Percentiles rank a stretch among this genome's conserved stretches.
Evolutionary conservation across 768 basidiomycete species (phyloP).

Genomic region (Tulasnella calospora): DNA sequence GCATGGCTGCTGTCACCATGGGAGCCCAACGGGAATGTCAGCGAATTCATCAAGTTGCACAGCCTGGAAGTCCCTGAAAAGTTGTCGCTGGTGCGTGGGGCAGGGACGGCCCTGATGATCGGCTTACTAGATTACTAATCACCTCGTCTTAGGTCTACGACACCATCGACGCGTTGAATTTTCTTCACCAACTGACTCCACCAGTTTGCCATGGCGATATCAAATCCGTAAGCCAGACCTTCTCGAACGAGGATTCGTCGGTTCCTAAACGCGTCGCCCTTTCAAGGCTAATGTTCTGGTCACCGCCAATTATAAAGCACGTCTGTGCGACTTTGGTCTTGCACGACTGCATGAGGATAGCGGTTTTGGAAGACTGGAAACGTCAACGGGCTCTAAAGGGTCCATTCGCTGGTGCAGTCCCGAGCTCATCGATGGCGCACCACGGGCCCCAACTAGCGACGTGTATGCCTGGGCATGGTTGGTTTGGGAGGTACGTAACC

Average conservation of each 20-base stretch:
- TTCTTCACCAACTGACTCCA: neutral
- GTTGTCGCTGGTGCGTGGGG: neutral
- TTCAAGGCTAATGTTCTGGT: neutral
- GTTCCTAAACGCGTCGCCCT: neutral
- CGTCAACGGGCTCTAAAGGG: neutral
- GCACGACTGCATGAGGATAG: neutral
- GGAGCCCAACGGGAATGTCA: neutral
- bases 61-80: neutral
- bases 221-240: neutral
- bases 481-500: neutral
- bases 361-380: neutral
- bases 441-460: neutral
- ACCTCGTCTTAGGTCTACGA: neutral
- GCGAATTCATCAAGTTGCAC: neutral
- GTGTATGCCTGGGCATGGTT: neutral
- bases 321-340: constrained; percentile 7
- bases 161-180: neutral
- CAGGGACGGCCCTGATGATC: neutral
- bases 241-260: neutral
- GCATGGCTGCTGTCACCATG: neutral
- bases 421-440: neutral
- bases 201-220: neutral
- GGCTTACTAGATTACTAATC: neutral
- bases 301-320: neutral
- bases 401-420: constrained; percentile 2